phyloP scores from a whole-genome alignment of 108 stramenopile genomes.

The Mediolabrus comicus region DNA sequence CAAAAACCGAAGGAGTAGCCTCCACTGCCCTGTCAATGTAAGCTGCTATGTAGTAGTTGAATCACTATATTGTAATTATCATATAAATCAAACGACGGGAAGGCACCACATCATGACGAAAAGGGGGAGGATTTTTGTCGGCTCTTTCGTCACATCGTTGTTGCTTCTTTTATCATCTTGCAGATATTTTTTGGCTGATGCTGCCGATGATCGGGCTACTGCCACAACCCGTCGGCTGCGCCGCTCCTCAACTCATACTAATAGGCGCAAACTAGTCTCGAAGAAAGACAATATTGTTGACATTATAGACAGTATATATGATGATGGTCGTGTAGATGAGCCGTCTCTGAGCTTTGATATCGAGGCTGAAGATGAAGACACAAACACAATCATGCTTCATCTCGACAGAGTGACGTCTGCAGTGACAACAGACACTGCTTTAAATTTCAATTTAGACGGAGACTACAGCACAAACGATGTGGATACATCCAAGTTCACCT shows the following conservation, averaged over 20 bases:
- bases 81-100: too few relatives aligned
- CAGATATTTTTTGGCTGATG: neutral
- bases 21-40: too few relatives aligned
- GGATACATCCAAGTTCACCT: neutral
- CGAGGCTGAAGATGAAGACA: neutral
- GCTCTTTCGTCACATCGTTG: neutral
- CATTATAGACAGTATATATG: neutral
- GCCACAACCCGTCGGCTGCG: neutral
- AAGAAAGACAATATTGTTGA: slow-evolving; percentile 1
- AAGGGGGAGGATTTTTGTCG: neutral
- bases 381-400: neutral
- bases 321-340: neutral
- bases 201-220: neutral
- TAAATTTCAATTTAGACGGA: too few relatives aligned
- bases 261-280: neutral
- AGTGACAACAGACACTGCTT: neutral
- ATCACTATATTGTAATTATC: too few relatives aligned
- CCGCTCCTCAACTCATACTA: neutral
- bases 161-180: too few relatives aligned
- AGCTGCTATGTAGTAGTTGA: too few relatives aligned
- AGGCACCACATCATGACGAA: too few relatives aligned
- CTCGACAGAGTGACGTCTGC: neutral
- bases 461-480: too few relatives aligned
- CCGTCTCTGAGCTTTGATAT: neutral
- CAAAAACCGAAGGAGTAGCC: too few relatives aligned